Evolutionary conservation across 805 yeast genomes (phyloP), one percentile per base, ranked within the genome.

Genomic region (Citeromyces matritensis): DNA sequence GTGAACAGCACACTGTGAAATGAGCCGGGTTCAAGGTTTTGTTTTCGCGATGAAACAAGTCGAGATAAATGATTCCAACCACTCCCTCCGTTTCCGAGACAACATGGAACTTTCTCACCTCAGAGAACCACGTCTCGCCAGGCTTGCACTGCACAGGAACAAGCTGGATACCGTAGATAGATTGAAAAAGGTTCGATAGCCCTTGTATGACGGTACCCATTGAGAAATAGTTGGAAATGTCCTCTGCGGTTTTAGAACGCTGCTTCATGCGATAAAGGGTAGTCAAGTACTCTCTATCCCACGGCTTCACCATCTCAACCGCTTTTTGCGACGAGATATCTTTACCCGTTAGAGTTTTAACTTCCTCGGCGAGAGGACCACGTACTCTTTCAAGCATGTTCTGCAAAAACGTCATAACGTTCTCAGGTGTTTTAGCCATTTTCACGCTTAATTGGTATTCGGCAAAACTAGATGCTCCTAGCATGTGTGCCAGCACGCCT

Each of bases 1-100:
- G 66, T n/a, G 95, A 82, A 45, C 97, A 91, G 38, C 91, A 84
- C 6, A 91, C 82, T 0, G 97, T 91, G 55, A 83, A 91, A 54
- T 91, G 98, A 0, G 97, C 94, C 1, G 98, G 96, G 36, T 78
- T 73, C 1, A 83, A 74, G 1, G 80, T 70, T 50, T 81, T 81
- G 9, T 78, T 77, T 6, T 61, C 63, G 33, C 94, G 64, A 39
- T 79, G 77, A 60, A 88, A 82, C 32, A 91, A 60, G 49, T 91
- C 98, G 42, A 93, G 69, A 48, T 91, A 91, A 15, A 91, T 71
- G 30, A 78, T 69, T 2, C 97, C 98, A 27, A 81, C 63, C 17
- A 74, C 47, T 0, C 74, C 79, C 23, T 71, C 65, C 0, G 55
- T 50, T 24, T 74, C 76, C 37, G 82, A 75, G 25, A 71, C 66